Evolutionary conservation across 805 yeast genomes (phyloP).

Genomic region (Sungouiella thailandica): DNA sequence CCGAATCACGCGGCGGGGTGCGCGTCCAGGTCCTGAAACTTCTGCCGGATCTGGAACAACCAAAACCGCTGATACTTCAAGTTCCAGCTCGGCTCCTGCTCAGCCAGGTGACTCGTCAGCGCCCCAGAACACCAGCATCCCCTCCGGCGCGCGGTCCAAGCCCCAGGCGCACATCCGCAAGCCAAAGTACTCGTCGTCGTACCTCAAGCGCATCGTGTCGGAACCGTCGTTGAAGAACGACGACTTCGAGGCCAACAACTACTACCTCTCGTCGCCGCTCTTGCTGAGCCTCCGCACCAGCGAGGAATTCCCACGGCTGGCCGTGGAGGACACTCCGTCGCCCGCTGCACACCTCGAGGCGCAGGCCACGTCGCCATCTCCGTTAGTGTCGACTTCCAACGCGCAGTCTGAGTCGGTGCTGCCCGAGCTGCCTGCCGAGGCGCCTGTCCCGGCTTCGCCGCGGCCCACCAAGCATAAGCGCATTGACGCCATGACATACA

Average conservation of each 20-base stretch:
- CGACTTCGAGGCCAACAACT: constrained; percentile 32
- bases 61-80: neutral
- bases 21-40: too few species aligned
- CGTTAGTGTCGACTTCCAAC: constrained; percentile 1
- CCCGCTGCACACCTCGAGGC: neutral
- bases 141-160: constrained; percentile 9
- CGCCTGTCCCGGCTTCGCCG: neutral
- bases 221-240: constrained; percentile 13
- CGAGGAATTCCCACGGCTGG: constrained; percentile 1
- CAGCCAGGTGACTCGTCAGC: neutral
- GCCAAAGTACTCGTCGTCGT: constrained; percentile 38
- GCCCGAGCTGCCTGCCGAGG: constrained; percentile 1
- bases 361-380: neutral
- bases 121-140: constrained; percentile 1
- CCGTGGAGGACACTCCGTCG: neutral
- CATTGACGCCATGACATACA: constrained; percentile 48
- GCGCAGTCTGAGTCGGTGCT: constrained; percentile 1
- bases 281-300: constrained; percentile 19
- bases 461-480: too few species aligned
- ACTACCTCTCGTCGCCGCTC: constrained; percentile 33
- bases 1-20: constrained; percentile 21
- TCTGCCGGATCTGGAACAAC: constrained; percentile 1
- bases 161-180: constrained; percentile 12
- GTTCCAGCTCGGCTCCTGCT: neutral
- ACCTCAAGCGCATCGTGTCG: constrained; percentile 28